Evolutionary conservation across 2,329 filamentous ascomycete genomes (phyloP), one percentile per base, ranked within the genome.

Genomic region (Uncinocarpus reesii): DNA sequence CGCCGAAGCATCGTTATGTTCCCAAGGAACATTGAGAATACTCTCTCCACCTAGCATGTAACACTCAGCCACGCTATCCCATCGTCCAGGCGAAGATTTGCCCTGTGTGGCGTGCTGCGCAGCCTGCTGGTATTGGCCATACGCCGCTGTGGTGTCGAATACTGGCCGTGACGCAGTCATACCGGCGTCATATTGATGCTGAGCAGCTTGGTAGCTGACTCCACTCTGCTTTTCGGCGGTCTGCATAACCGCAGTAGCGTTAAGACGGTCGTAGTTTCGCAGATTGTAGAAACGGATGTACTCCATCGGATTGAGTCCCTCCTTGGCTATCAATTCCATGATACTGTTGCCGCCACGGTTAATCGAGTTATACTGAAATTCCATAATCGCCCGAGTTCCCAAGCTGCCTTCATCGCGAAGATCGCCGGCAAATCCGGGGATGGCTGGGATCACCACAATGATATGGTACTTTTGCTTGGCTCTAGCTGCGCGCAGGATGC

Each of bases 341-440:
- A 98, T 96, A 3, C 87, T 95, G 62, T 96, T 75, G 54, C 93
- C 83, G 4, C 92, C 92, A 37, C 92, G 83, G 60, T 84, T 86
- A 55, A 98, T 94, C 0, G 87, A 94, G 67, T 93, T 94, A 73
- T 92, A 98, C 63, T 96, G 92, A 61, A 95, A 96, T 63, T 96
- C 89, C 87, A 98, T 96, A 59, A 96, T 98, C 8, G 89, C 90
- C 42, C 87, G 71, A 0, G 90, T 96, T 7, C 90, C 90, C 1
- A 79, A 79, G 0, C 90, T 90, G 16, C 84, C 87, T 57, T 86
- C 81, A 10, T 88, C 80, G 49, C 89, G 75, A 24, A 98, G 73
- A 61, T 96, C 90, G 38, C 90, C 90, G 0, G 90, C 89, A 58
- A 98, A 98, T 0, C 90, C 92, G 6, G 92, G 90, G 49, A 98